Base-by-base conservation (phyloP, 768 basidiomycete species). In the Lanmaoa pseudosensibilis region DNA sequence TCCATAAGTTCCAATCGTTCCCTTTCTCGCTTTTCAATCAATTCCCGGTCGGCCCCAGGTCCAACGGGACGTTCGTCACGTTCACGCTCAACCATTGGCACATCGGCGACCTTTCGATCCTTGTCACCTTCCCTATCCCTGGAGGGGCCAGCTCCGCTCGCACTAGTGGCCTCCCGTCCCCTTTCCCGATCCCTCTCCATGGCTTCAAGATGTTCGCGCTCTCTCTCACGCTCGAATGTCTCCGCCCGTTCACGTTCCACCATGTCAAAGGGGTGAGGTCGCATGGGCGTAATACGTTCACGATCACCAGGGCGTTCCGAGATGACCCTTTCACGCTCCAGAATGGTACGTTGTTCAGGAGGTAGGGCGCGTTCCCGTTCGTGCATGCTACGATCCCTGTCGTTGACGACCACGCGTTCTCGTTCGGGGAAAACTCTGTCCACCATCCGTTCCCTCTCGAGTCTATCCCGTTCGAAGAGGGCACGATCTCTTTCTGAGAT, bases 201-300 rank as follows among this genome's bases (percentile, higher is more conserved):
- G 15, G 50, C 59, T 48, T 71, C 68, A 23, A 65, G 55, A 19
- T 64, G 60, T 41, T 73, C 75, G 15, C 65, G 63, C 19, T 75
- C 73, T 37, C 74, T 56, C 40, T 73, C 75, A 13, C 73, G 65
- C 15, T 77, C 74, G 25, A 69, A 68, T 23, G 61, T 64, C 8
- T 66, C 67, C 40, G 56, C 60, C 9, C 65, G 69, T 41, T 70
- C 69, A 11, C 65, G 69, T 49, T 69, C 69, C n/a, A 48, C 23
- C 40, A 62, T 33, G 16, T 68, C 66, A 23, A 54, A 61, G 7
- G 57, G 57, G 21, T 66, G 57, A 9, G 59, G 52, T 38, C 65
- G 69, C 60, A 69, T 54, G 15, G 61, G 41, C n/a, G n/a, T n/a
- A 3, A 56, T 40, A 27, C 62, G 69, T 13, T 69, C 68, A 18